Percentiles rank a stretch among this genome's conserved stretches.
These are phyloP conservation scores for Chamaecyparis obtusa DNA, from an alignment of 75 land plant genomes.

Conservation along the genomic window DNA sequence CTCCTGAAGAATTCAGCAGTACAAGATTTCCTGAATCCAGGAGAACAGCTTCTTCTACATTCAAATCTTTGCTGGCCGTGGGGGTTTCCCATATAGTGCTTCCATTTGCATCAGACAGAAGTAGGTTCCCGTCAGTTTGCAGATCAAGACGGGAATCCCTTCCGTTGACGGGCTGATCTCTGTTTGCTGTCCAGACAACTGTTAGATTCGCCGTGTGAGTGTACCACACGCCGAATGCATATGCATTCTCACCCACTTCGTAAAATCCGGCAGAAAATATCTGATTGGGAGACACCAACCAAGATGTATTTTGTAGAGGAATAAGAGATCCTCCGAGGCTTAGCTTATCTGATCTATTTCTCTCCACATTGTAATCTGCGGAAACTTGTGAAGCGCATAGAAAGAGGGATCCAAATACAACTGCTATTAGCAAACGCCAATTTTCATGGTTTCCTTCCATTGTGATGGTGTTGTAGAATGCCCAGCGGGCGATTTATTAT, in stretches of 20 bases:
- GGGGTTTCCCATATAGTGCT: constrained; percentile 15
- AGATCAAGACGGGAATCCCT: no score
- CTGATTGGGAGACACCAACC: no score
- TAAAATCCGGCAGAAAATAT: background rate
- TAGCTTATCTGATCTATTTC: no score
- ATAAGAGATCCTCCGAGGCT: no score
- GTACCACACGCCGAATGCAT: background rate
- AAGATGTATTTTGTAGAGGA: no score
- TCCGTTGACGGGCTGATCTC: background rate
- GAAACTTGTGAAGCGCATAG: background rate
- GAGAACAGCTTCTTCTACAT: background rate
- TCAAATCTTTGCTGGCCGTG: background rate
- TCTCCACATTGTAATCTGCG: background rate
- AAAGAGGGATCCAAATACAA: background rate
- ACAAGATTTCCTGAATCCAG: no score
- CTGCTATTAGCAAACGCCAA: no score
- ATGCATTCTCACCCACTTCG: background rate
- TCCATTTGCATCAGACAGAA: constrained; percentile 4
- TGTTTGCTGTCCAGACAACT: background rate
- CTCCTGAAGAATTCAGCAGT: no score
- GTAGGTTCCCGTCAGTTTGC: no score
- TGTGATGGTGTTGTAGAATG: no score
- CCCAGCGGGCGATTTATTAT: no score
- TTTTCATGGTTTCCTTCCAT: no score
- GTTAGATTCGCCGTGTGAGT: background rate